These are phyloP conservation scores for Colletotrichum falcatum DNA, from an alignment of 2,329 filamentous ascomycete genomes.

Conservation along the genomic window DNA sequence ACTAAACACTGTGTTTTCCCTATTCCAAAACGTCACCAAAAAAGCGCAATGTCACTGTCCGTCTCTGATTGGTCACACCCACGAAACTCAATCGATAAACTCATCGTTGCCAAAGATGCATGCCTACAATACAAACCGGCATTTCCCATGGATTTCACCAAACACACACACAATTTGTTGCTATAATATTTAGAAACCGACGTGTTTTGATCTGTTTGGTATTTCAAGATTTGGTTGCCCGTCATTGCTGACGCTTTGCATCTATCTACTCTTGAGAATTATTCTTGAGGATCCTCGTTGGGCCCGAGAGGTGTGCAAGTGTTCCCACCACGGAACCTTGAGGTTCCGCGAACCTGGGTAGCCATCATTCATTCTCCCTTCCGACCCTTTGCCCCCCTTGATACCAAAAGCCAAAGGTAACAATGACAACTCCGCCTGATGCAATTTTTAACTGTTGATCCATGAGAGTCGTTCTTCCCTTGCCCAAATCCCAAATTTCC, in stretches of 20 bases:
- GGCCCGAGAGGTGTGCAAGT: neutral
- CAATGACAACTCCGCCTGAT: slow-evolving; percentile 37
- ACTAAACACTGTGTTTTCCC: neutral
- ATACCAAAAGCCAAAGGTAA: slow-evolving; percentile 13
- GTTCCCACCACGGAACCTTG: slow-evolving; percentile 6
- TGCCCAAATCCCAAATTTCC: slow-evolving; percentile 6
- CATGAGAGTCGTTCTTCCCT: slow-evolving; percentile 28
- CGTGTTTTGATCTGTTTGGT: slow-evolving; percentile 14
- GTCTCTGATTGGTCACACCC: slow-evolving; percentile 7
- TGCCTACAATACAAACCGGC: neutral
- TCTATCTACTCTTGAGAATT: slow-evolving; percentile 25
- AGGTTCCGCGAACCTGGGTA: slow-evolving; percentile 14
- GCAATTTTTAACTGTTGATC: slow-evolving; percentile 35
- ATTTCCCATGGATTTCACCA: neutral
- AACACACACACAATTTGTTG: slow-evolving; percentile 12
- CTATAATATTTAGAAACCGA: slow-evolving; percentile 13
- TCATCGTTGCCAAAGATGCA: neutral
- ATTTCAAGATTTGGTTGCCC: slow-evolving; percentile 26
- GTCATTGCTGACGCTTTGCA: slow-evolving; percentile 38
- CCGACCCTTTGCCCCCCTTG: neutral
- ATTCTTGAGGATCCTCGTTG: too few species aligned
- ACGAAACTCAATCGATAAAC: neutral
- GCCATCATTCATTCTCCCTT: neutral
- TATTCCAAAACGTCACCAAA: neutral
- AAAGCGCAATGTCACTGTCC: slow-evolving; percentile 16